Conservation (phyloP, 78 protist genomes). For the Protostelium mycophagum region DNA sequence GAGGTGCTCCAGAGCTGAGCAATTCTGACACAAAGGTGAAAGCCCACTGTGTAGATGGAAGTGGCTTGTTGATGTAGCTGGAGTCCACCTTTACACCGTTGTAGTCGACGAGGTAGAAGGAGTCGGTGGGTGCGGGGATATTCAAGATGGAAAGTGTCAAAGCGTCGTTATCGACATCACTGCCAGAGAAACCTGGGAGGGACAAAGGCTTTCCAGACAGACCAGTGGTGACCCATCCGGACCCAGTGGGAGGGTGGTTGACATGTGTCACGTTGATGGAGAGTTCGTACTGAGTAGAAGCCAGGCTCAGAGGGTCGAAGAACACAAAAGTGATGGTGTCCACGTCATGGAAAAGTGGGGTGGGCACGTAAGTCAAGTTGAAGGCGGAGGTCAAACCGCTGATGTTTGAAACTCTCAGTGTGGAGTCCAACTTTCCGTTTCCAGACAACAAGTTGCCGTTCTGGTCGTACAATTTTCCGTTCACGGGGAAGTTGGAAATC, state of each 20-base stretch:
- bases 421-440: not conserved
- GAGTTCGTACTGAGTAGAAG: not conserved
- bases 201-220: not conserved
- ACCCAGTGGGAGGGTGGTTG: not conserved
- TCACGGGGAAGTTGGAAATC: not conserved
- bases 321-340: not conserved
- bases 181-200: not conserved
- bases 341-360: not conserved
- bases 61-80: not conserved
- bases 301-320: not conserved
- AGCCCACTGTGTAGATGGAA: not conserved
- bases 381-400: not conserved
- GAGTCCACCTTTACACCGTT: not conserved
- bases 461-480: not conserved
- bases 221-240: not conserved
- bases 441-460: not conserved
- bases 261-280: not conserved
- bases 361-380: not conserved
- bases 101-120: not conserved
- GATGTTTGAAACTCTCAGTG: not conserved
- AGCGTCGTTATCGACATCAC: not conserved
- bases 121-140: not conserved
- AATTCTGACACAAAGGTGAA: not conserved
- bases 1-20: not conserved
- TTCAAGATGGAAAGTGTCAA: not conserved